Base-by-base conservation (phyloP, 257 asterid species). In the Fraxinus excelsior region DNA sequence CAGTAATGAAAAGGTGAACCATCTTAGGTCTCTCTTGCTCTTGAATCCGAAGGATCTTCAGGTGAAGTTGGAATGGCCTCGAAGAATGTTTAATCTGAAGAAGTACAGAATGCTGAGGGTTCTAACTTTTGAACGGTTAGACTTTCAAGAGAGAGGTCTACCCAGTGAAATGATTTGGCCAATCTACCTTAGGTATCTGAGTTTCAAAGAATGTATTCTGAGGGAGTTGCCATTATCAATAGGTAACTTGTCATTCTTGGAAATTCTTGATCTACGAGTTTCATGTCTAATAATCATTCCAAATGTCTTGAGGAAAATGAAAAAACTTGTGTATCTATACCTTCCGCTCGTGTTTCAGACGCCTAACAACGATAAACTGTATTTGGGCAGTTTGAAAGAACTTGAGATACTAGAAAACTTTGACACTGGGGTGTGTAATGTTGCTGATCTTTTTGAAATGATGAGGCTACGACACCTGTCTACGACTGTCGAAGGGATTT, bases 251-350 rank as follows among this genome's bases (percentile, higher is more conserved):
- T 25, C 65, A 3, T 26, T 3, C 34, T 58, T 86, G 78, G 74
- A 78, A 62, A 79, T 74, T 64, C 85, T 86, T 5, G 85, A 86
- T 71, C 70, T 86, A 5, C 74, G 83, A 32, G 76, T 82, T 44
- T 76, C 51, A 18, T 32, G 68, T 60, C 5, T 0, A 25, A 14
- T 82, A 70, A 9, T 3, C 3, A 77, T 82, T 18, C 82, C 80
- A 3, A 60, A 73, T 32, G 46, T 56, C 49, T 8, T 74, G 7
- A 4, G 60, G 31, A 72, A 69, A n/a, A 11, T 73, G 76, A 2
- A 4, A 40, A 51, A 72, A 29, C 13, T 86, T 74, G 25, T 19
- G 29, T 67, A 74, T 51, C 80, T 87, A 8, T 84, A 83, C 60
- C 71, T 87, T 2, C 87, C 87, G 13, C 9, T 2, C 12, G 0